Evolutionary conservation across 2,329 filamentous ascomycete species (phyloP).

Genomic region (Colletotrichum higginsianum): DNA sequence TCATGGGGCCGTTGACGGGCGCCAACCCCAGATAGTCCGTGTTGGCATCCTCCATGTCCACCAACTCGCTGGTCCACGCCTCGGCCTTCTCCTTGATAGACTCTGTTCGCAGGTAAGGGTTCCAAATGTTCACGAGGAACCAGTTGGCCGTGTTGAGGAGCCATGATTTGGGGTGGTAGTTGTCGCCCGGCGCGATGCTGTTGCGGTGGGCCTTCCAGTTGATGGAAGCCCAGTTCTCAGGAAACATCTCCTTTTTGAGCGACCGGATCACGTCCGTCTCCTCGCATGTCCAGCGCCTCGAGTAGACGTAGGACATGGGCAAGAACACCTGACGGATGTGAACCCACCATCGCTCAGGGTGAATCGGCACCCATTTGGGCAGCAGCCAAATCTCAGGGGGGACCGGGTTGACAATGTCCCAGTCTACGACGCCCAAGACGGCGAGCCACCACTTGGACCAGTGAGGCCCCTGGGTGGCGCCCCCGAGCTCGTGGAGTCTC

Average conservation of each 20-base stretch:
- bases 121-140: slow-evolving; percentile 84
- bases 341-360: slow-evolving; percentile 97
- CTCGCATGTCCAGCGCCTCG: slow-evolving; percentile 83
- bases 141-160: slow-evolving; percentile 85
- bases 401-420: slow-evolving; percentile 95
- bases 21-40: slow-evolving; percentile 89
- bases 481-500: slow-evolving; percentile 87
- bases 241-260: slow-evolving; percentile 86
- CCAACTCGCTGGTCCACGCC: slow-evolving; percentile 84
- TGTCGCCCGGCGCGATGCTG: slow-evolving; percentile 83
- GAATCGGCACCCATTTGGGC: slow-evolving; percentile 90
- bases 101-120: slow-evolving; percentile 80
- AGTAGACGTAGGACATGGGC: slow-evolving; percentile 92
- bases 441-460: slow-evolving; percentile 99
- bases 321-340: slow-evolving; percentile 98
- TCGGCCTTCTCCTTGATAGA: slow-evolving; percentile 80
- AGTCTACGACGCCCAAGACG: slow-evolving; percentile 84
- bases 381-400: slow-evolving; percentile 95
- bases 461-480: slow-evolving; percentile 86
- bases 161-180: slow-evolving; percentile 94
- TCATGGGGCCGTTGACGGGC: slow-evolving; percentile 92
- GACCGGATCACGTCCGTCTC: slow-evolving; percentile 80
- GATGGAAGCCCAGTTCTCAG: slow-evolving; percentile 83
- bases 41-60: slow-evolving; percentile 94
- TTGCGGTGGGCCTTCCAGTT: slow-evolving; percentile 85